These are phyloP conservation scores for Smallanthus sonchifolius DNA, from an alignment of 129 eudicot species.

Conservation along the genomic window DNA sequence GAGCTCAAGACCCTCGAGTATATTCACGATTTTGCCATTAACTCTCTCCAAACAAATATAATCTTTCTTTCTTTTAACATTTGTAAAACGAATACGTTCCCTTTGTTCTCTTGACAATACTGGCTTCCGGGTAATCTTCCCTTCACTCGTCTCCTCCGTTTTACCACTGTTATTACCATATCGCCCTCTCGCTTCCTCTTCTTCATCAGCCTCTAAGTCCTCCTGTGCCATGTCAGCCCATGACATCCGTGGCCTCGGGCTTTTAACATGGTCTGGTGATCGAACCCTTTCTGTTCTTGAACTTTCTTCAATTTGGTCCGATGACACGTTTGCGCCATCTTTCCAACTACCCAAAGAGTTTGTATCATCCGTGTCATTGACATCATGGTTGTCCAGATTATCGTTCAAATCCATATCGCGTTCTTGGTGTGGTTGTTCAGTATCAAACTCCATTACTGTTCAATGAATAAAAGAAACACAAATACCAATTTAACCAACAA, in stretches of 20 bases:
- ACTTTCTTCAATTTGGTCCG: slow-evolving; percentile 28
- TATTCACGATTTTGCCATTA: slow-evolving; percentile 58
- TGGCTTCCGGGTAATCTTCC: slow-evolving; percentile 37
- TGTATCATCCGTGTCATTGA: slow-evolving; percentile 50
- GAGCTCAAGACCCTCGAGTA: slow-evolving; percentile 89
- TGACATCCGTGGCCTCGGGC: slow-evolving; percentile 51
- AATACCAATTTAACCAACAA: background rate
- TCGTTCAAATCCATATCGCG: slow-evolving; percentile 25
- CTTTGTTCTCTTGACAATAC: slow-evolving; percentile 76
- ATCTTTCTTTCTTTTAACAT: slow-evolving; percentile 71
- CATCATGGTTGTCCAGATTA: slow-evolving; percentile 27
- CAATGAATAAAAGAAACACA: slow-evolving; percentile 10
- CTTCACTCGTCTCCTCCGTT: slow-evolving; percentile 29
- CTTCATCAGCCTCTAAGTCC: slow-evolving; percentile 75
- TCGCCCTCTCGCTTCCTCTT: slow-evolving; percentile 33
- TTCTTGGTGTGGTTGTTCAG: slow-evolving; percentile 23
- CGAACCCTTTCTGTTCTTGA: slow-evolving; percentile 20
- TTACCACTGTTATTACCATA: slow-evolving; percentile 12
- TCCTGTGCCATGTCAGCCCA: slow-evolving; percentile 99
- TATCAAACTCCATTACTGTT: slow-evolving; percentile 8
- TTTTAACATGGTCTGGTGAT: slow-evolving; percentile 23
- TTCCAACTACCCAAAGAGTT: slow-evolving; percentile 63
- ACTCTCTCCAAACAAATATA: slow-evolving; percentile 70
- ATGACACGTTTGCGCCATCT: slow-evolving; percentile 37
- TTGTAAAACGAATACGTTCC: slow-evolving; percentile 59